These are phyloP conservation scores for Phytophthora agathidicida DNA, from an alignment of 352 stramenopile genomes.

Conservation along the genomic window DNA sequence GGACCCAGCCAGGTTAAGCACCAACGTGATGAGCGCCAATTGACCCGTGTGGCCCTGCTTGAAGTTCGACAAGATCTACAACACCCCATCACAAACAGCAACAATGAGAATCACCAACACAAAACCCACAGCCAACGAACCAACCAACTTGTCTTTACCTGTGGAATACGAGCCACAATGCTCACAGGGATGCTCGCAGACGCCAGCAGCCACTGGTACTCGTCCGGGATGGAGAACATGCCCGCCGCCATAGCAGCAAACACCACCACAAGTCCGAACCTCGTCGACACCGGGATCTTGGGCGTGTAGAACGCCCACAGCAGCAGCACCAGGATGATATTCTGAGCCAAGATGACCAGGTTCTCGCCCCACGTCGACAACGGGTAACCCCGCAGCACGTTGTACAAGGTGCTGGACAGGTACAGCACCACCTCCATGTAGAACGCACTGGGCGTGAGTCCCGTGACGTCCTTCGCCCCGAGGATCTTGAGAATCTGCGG, in stretches of 20 bases:
- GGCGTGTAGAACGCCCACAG: conserved; percentile 76
- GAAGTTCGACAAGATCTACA: conserved; percentile 87
- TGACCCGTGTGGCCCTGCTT: conserved; percentile 91
- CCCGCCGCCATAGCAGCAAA: conserved; percentile 55
- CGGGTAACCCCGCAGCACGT: conserved; percentile 82
- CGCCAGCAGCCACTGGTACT: conserved; percentile 78
- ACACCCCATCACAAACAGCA: conserved; percentile 4
- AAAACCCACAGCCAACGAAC: background rate
- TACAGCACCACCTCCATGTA: conserved; percentile 91
- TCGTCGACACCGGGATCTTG: conserved; percentile 55
- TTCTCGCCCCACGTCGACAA: conserved; percentile 89
- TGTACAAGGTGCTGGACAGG: conserved; percentile 84
- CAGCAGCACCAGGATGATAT: conserved; percentile 82
- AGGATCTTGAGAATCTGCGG: conserved; percentile 92
- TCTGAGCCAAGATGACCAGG: conserved; percentile 86
- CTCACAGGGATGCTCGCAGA: conserved; percentile 80
- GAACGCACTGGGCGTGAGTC: conserved; percentile 84
- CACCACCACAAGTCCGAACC: conserved; percentile 49
- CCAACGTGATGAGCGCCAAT: conserved; percentile 83
- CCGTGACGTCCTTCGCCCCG: conserved; percentile 77
- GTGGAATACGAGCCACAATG: conserved; percentile 80
- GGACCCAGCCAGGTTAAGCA: conserved; percentile 85
- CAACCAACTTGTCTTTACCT: conserved; percentile 51
- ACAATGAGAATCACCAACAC: conserved; percentile 4
- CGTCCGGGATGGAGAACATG: conserved; percentile 70